Base-by-base conservation (phyloP, 164 flowering plant genomes). In the Liriodendron chinense region DNA sequence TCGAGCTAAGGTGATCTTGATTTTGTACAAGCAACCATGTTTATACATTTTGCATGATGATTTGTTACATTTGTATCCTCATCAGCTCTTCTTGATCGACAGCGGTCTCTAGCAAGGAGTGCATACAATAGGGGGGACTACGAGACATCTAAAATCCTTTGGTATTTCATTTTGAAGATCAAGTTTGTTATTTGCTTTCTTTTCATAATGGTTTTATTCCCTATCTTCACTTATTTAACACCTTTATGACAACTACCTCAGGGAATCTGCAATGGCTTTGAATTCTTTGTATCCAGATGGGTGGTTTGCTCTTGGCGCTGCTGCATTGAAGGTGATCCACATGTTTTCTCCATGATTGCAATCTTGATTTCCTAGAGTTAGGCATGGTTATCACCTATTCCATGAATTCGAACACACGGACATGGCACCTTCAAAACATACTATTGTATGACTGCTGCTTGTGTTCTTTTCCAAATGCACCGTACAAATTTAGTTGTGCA, bases 291-390 rank as follows among this genome's bases (percentile, higher is more conserved):
- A 85, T 85, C 92, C 97, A 50, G 97, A 91, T 90, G 99, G 99
- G 47, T 96, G 99, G 99, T 96, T 96, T 88, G 97, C 98, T 22
- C 89, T 96, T 71, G 99, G 98, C 66, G 91, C 97, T 77, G 99
- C 99, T 84, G 97, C 98, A 13, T 77, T 96, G 79, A 96, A 96
- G 94, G 98, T 89, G 77, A 64, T 70, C 16, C 18, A 10, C 23
- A 47, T 14, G 66, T 73, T 49, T 70, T 70, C 26, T 71, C 26
- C 70, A 59, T 72, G 13, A 14, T 20, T 70, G 63, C 16, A 8
- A 4, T 61, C 66, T 9, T 73, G 9, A 65, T 16, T 70, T 50
- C n/a, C 7, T 78, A 14, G 3, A 16, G 10, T 63, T 59, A 59
- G 72, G 50, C 22, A 28, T 49, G 28, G 6, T 21, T 48, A 22